Base-by-base conservation (phyloP, 139 green algal genomes). In the Deuterostichococcus epilithicus region DNA sequence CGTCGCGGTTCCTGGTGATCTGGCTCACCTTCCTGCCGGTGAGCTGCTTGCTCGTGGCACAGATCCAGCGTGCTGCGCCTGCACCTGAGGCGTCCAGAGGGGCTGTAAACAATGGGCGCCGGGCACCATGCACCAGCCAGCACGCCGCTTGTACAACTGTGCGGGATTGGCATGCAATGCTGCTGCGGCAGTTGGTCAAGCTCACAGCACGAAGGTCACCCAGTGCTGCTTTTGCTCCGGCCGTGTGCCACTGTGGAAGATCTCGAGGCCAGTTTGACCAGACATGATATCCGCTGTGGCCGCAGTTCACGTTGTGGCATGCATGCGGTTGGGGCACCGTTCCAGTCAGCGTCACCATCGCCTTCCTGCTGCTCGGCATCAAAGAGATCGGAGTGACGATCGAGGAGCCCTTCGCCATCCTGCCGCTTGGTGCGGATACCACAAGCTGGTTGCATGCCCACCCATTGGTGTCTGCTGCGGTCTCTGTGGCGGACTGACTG, bases 351-450 rank as follows among this genome's bases (percentile, higher is more conserved):
- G 73, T 68, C 8, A 73, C 89, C 74, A 86, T 94, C 38, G 75
- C 86, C 35, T 91, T 92, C 75, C 81, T 96, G 69, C 84, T 96
- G 83, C 82, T 92, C 78, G 91, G 89, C 52, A 96, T 96, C 63
- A 91, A 96, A 60, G 90, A 94, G 74, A 94, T 96, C 73, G 91
- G 91, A 25, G 86, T 96, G 37, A 79, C 86, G 65, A 91, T 91
- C 44, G 87, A 91, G 65, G 84, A 90, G 77, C 85, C 85, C 25
- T 83, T 85, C 66, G 63, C 77, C 13, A 76, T 90, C 30, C 80
- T 90, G 52, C 85, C 85, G 5, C 63, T 89, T 30, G 76, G 76
- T 80, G 42, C 42, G 42, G 13, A 23, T 23, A 52, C 42, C 42
- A 52, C 42, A 8, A 23, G 42, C 42, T 52, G 42, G 8, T 52